Evolutionary conservation across 2,329 filamentous ascomycete genomes (phyloP).

Genomic region (Aspergillus udagawae): DNA sequence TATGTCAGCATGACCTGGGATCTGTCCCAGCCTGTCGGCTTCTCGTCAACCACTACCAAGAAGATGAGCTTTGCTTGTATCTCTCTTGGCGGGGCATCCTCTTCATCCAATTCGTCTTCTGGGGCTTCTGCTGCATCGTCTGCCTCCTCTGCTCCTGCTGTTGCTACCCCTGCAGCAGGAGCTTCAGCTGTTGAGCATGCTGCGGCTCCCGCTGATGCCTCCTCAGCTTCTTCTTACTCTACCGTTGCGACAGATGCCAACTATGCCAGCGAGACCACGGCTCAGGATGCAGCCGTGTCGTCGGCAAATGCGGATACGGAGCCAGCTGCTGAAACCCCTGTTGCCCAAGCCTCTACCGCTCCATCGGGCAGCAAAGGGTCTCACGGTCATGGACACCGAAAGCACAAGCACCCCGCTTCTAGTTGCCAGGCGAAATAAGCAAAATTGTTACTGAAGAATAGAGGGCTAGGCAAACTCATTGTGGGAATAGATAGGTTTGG

Average conservation of each 20-base stretch:
- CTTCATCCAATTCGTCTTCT: not conserved
- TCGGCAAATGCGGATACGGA: too few species aligned
- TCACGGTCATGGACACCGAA: not conserved
- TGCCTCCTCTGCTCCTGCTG: not conserved
- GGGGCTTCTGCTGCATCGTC: not conserved
- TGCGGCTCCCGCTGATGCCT: rapidly evolving
- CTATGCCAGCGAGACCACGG: not conserved
- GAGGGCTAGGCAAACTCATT: not conserved
- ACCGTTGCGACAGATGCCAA: not conserved
- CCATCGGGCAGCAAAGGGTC: not conserved
- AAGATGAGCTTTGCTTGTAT: conserved; percentile 25
- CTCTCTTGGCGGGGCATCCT: conserved; percentile 10
- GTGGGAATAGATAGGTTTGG: not conserved
- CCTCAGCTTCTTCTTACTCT: not conserved
- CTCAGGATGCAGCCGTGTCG: not conserved
- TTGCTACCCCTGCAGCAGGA: too few species aligned
- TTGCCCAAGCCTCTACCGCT: not conserved
- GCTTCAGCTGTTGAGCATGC: too few species aligned
- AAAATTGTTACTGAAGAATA: too few species aligned
- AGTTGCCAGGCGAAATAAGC: not conserved
- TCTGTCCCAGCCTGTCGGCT: conserved; percentile 30
- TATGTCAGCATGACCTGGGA: conserved; percentile 42
- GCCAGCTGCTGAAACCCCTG: not conserved
- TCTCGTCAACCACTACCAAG: conserved; percentile 11
- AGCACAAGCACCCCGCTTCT: not conserved